Percentiles rank a stretch among this genome's conserved stretches.
Evolutionary conservation across 345 rosid species (phyloP).

Genomic region (Viola odorata): DNA sequence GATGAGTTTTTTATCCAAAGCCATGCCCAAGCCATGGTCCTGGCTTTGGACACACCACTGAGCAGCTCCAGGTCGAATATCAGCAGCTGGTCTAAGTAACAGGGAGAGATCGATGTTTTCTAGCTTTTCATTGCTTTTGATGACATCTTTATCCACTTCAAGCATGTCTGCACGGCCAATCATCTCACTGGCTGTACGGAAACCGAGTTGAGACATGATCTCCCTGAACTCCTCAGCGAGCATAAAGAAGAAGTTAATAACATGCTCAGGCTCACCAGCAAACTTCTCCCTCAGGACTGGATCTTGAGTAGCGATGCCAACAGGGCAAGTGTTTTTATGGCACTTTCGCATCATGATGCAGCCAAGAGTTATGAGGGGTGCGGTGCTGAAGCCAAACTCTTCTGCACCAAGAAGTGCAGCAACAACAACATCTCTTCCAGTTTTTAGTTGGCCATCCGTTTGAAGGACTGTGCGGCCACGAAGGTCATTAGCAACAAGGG

Average conservation of each 20-base stretch:
- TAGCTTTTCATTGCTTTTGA: conserved; percentile 69
- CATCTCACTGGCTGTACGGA: conserved; percentile 77
- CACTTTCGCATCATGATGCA: conserved; percentile 99
- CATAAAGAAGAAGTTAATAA: conserved; percentile 96
- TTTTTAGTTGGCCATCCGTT: conserved; percentile 98
- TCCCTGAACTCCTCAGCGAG: conserved; percentile 97
- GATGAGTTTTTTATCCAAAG: conserved; percentile 77
- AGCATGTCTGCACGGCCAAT: conserved; percentile 99
- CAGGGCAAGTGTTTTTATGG: conserved; percentile 99
- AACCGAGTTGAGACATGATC: conserved; percentile 93
- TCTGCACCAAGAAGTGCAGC: conserved; percentile 99
- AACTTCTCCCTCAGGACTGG: conserved; percentile 96
- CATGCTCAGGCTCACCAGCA: conserved; percentile 99
- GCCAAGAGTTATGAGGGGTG: conserved; percentile 96
- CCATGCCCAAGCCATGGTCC: conserved; percentile 95
- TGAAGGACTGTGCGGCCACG: conserved; percentile 98
- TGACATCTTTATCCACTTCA: conserved; percentile 87
- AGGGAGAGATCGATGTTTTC: conserved; percentile 84
- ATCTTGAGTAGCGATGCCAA: conserved; percentile 99
- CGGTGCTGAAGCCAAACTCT: conserved; percentile 99
- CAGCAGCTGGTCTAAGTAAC: conserved; percentile 88
- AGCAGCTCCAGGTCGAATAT: conserved; percentile 89
- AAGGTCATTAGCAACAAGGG: conserved; percentile 96
- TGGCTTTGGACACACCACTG: conserved; percentile 91
- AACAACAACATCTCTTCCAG: conserved; percentile 95